Evolutionary conservation across 2,329 filamentous ascomycete species (phyloP).

Genomic region (Lizonia empirigonia): DNA sequence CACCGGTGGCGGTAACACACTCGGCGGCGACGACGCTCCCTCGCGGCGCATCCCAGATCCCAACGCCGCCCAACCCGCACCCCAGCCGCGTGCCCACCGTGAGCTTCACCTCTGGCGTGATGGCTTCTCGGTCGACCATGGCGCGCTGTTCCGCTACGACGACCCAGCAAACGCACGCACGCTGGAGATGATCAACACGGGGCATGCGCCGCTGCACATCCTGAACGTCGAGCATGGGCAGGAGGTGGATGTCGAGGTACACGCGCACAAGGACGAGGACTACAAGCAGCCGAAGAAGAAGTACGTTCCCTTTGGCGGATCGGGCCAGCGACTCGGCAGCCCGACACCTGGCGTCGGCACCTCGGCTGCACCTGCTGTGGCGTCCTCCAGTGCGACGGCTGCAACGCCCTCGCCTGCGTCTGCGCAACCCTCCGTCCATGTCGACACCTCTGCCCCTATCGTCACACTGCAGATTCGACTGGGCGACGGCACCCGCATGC

Average conservation of each 20-base stretch:
- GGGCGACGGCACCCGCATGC: slow-evolving; percentile 75
- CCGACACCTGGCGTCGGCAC: slow-evolving; percentile 69
- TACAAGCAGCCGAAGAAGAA: slow-evolving; percentile 75
- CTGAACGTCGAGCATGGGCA: slow-evolving; percentile 78
- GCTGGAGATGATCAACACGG: slow-evolving; percentile 75
- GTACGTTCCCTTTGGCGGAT: slow-evolving; percentile 76
- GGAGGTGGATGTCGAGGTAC: slow-evolving; percentile 77
- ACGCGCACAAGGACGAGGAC: slow-evolving; percentile 73
- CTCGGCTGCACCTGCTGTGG: slow-evolving; percentile 41
- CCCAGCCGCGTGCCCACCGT: slow-evolving; percentile 64
- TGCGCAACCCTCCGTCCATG: slow-evolving; percentile 52
- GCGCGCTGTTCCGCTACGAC: slow-evolving; percentile 76
- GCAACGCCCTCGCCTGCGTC: slow-evolving; percentile 40
- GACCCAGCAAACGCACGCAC: slow-evolving; percentile 76
- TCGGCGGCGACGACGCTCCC: slow-evolving; percentile 77
- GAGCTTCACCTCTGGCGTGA: slow-evolving; percentile 81
- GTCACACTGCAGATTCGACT: slow-evolving; percentile 77
- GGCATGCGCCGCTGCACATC: slow-evolving; percentile 76
- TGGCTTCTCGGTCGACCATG: slow-evolving; percentile 85
- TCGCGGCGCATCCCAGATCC: slow-evolving; percentile 72
- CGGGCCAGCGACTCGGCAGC: slow-evolving; percentile 75
- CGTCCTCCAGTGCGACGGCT: slow-evolving; percentile 40
- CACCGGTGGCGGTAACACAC: slow-evolving; percentile 72
- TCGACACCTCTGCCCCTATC: slow-evolving; percentile 71
- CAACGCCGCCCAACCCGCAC: slow-evolving; percentile 42